Percentiles rank a stretch among this genome's conserved stretches.
These are phyloP conservation scores for Phytophthora ohioensis DNA, from an alignment of 352 stramenopile genomes.

Conservation along the genomic window DNA sequence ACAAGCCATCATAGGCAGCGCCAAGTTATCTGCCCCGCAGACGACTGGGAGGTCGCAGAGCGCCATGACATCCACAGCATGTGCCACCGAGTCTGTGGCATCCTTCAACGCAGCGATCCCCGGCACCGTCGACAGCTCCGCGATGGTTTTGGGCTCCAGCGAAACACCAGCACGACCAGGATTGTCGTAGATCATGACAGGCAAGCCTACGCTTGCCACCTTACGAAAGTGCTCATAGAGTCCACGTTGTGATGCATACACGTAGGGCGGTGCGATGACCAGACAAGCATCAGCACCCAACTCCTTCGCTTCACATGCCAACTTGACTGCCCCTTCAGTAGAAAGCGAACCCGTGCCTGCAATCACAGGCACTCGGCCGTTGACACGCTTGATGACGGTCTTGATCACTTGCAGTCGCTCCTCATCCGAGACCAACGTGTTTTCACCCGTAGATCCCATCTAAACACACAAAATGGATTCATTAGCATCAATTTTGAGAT, in stretches of 20 bases:
- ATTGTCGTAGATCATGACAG: slow-evolving; percentile 97
- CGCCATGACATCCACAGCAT: slow-evolving; percentile 82
- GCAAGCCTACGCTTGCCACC: slow-evolving; percentile 82
- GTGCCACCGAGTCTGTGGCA: slow-evolving; percentile 91
- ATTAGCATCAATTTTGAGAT: background rate
- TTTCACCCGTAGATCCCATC: slow-evolving; percentile 97
- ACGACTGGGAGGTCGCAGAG: slow-evolving; percentile 90
- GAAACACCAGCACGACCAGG: slow-evolving; percentile 95
- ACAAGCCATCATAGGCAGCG: slow-evolving; percentile 85
- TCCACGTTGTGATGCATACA: slow-evolving; percentile 95
- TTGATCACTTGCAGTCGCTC: slow-evolving; percentile 94
- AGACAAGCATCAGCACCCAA: slow-evolving; percentile 94
- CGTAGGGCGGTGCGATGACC: slow-evolving; percentile 97
- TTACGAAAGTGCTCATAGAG: slow-evolving; percentile 94
- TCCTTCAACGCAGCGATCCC: slow-evolving; percentile 97
- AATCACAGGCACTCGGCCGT: slow-evolving; percentile 92
- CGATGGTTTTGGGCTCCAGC: slow-evolving; percentile 93
- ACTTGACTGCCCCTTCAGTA: slow-evolving; percentile 71
- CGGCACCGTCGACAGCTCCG: slow-evolving; percentile 88
- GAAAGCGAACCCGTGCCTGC: slow-evolving; percentile 95
- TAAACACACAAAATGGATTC: background rate
- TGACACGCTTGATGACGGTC: slow-evolving; percentile 80
- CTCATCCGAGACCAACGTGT: slow-evolving; percentile 90
- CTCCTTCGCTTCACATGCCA: slow-evolving; percentile 87
- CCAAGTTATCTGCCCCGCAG: slow-evolving; percentile 88